Conservation (phyloP, 192 early-diverging fungal genomes). For the Geranomyces michiganensis region DNA sequence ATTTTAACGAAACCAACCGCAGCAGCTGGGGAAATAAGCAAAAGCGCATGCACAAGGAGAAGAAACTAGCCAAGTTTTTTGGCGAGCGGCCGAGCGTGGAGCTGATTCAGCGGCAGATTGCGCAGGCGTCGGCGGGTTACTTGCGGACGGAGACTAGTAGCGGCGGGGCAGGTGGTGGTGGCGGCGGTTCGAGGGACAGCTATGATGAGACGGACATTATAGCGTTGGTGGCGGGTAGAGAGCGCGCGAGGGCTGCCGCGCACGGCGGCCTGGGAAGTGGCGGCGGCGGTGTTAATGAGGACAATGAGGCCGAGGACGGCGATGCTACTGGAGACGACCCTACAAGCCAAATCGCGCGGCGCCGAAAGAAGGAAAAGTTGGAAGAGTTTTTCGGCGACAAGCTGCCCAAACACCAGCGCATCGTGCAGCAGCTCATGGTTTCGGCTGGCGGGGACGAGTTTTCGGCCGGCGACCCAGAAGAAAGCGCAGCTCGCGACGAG, state of each 20-base stretch:
- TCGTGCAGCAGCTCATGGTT: constrained; percentile 27
- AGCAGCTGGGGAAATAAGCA: constrained; percentile 59
- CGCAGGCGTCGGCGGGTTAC: constrained; percentile 11
- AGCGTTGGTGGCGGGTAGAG: background rate
- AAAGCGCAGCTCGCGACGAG: background rate
- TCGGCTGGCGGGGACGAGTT: background rate
- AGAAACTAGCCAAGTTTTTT: constrained; percentile 70
- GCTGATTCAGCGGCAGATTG: constrained; percentile 52
- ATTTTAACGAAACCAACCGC: constrained; percentile 58
- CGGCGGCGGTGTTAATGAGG: constrained; percentile 3
- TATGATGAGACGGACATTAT: background rate
- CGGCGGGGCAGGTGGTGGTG: too few species aligned
- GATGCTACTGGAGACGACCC: constrained; percentile 6
- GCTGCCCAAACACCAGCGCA: constrained; percentile 36
- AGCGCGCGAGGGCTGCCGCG: constrained; percentile 39
- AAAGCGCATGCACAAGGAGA: constrained; percentile 61
- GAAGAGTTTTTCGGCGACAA: constrained; percentile 35
- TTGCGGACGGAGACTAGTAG: background rate
- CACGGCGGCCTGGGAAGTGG: constrained; percentile 52
- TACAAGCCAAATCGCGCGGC: constrained; percentile 10
- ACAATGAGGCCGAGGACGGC: background rate
- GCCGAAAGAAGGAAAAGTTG: constrained; percentile 49
- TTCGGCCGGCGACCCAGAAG: background rate
- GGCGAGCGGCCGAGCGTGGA: constrained; percentile 62
- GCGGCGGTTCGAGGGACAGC: too few species aligned